phyloP scores from a whole-genome alignment of 352 stramenopile species.

The Pythium sukuiense region DNA sequence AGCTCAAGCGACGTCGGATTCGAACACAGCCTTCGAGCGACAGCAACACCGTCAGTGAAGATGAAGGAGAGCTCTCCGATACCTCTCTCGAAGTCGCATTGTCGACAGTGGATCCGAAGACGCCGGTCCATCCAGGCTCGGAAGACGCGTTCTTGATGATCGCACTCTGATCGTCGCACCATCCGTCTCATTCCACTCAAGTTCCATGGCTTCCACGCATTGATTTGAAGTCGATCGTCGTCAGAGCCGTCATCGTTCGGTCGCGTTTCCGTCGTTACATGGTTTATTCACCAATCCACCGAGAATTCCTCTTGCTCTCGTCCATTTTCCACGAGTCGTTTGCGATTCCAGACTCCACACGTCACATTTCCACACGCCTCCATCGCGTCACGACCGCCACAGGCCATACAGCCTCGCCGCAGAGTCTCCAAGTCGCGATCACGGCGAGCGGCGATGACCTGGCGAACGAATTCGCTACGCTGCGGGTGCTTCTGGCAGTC shows the following conservation, averaged over 20 bases:
- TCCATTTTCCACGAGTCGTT: slow-evolving; percentile 29
- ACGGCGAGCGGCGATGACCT: slow-evolving; percentile 38
- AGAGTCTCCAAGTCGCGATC: slow-evolving; percentile 44
- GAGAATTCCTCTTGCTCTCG: slow-evolving; percentile 17
- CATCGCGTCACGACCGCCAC: slow-evolving; percentile 52
- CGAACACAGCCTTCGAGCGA: background rate
- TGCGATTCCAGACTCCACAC: slow-evolving; percentile 71
- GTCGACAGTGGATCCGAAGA: background rate
- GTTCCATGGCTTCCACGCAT: background rate
- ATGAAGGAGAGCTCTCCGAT: background rate
- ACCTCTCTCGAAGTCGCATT: background rate
- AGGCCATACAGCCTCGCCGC: slow-evolving; percentile 44
- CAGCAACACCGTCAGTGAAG: background rate
- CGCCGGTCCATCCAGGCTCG: background rate
- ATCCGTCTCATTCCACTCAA: background rate
- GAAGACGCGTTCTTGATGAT: slow-evolving; percentile 2
- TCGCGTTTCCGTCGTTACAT: background rate
- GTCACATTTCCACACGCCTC: slow-evolving; percentile 49
- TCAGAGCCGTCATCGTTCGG: background rate
- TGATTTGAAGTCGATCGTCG: background rate
- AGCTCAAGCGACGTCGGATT: background rate
- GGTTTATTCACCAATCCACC: slow-evolving; percentile 9
- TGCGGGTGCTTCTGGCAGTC: slow-evolving; percentile 57
- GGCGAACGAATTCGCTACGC: slow-evolving; percentile 65
- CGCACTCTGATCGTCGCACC: background rate